Conservation (phyloP, 148 eudicot species). For the Nepenthes gracilis region DNA sequence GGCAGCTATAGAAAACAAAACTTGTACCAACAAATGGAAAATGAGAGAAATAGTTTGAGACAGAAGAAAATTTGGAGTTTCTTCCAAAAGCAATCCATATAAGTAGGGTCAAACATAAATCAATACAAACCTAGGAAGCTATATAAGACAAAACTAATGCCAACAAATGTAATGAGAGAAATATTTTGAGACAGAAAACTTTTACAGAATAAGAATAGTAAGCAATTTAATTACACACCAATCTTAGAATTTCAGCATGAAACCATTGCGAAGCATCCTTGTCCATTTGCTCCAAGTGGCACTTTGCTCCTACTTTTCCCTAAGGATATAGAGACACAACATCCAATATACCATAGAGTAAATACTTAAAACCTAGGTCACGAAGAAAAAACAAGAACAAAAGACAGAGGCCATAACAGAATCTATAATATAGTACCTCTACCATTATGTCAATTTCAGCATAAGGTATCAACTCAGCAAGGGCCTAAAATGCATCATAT, state of each 20-base stretch:
- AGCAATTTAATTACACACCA: constrained; percentile 38
- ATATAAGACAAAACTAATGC: too few species aligned
- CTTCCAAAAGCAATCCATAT: too few species aligned
- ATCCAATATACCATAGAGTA: neutral
- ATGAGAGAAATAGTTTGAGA: too few species aligned
- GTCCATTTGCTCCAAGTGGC: constrained; percentile 9
- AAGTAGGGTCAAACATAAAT: too few species aligned
- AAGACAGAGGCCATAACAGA: neutral
- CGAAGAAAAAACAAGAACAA: neutral
- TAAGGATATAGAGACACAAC: constrained; percentile 1
- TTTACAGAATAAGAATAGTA: neutral
- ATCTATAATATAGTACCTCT: constrained; percentile 40
- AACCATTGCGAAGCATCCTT: constrained; percentile 34
- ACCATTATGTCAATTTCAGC: constrained; percentile 62
- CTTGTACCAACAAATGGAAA: too few species aligned
- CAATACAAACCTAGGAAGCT: too few species aligned
- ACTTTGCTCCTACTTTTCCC: constrained; percentile 23
- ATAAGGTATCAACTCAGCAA: constrained; percentile 52
- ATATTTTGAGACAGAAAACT: too few species aligned
- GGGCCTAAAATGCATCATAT: constrained; percentile 26
- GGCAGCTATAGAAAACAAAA: too few species aligned
- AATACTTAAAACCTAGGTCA: constrained; percentile 4
- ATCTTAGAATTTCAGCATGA: constrained; percentile 41
- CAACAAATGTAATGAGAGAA: too few species aligned
- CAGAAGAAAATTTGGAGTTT: too few species aligned